These are phyloP conservation scores for Evansstolkia leycettana DNA, from an alignment of 495 filamentous ascomycete species.

Conservation along the genomic window DNA sequence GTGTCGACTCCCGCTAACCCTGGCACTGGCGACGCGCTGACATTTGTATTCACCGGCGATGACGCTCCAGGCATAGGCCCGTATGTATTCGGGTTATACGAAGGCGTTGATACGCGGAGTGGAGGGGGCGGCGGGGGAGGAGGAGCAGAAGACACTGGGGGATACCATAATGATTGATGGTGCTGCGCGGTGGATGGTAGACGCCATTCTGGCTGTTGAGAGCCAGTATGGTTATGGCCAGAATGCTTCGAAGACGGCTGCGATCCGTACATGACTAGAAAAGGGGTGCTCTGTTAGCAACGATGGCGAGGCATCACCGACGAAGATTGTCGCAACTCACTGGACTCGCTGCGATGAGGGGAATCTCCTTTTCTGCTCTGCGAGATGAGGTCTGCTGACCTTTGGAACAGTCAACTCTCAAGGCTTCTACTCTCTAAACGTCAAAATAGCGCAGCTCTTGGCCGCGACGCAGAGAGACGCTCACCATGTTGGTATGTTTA, in stretches of 20 bases:
- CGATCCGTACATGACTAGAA: constrained; percentile 6
- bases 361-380: too few species aligned
- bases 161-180: constrained; percentile 6
- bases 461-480: too few species aligned
- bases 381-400: too few species aligned
- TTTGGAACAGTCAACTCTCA: too few species aligned
- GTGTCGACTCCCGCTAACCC: constrained; percentile 15
- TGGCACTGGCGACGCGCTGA: constrained; percentile 14
- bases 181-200: constrained; percentile 11
- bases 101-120: constrained; percentile 4
- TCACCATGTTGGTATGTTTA: too few species aligned
- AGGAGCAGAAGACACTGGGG: constrained; percentile 2
- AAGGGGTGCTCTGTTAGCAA: not conserved
- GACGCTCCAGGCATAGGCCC: constrained; percentile 20
- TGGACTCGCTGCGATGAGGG: too few species aligned
- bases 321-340: too few species aligned
- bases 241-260: constrained; percentile 10
- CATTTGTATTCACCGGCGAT: constrained; percentile 4
- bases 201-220: constrained; percentile 35
- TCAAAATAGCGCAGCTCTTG: too few species aligned
- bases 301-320: not conserved
- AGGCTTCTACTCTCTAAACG: too few species aligned
- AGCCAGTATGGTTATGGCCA: constrained; percentile 8
- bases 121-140: constrained; percentile 8
- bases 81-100: constrained; percentile 30